Evolutionary conservation across 306 rosid genomes (phyloP).

Genomic region (Vicia villosa): DNA sequence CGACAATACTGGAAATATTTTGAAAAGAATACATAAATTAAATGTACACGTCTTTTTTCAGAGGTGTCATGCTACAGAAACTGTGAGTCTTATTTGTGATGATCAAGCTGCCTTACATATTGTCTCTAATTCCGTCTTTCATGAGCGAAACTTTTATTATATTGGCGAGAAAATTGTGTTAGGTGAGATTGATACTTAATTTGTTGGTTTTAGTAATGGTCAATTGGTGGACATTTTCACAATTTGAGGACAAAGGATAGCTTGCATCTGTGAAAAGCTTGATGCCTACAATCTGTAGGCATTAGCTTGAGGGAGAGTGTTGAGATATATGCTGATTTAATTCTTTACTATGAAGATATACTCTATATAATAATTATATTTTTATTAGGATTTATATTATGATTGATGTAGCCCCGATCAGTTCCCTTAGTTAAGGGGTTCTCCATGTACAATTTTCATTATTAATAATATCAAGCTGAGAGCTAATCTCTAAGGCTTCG

Average conservation of each 20-base stretch:
- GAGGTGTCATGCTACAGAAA: no score
- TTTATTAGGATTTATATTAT: background rate
- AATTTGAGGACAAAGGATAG: background rate
- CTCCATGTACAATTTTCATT: background rate
- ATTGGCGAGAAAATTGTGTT: background rate
- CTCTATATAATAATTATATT: background rate
- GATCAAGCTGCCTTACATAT: background rate
- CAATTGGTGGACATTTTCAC: background rate
- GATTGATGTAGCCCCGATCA: background rate
- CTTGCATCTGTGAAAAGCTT: background rate
- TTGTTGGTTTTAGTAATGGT: background rate
- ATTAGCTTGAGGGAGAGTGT: background rate
- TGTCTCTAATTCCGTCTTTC: background rate
- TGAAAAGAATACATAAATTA: no score
- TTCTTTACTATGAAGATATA: background rate
- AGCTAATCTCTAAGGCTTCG: background rate
- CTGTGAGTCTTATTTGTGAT: background rate
- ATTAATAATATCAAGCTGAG: background rate
- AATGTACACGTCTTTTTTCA: no score
- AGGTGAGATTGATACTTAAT: background rate
- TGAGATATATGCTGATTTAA: background rate
- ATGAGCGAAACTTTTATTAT: background rate
- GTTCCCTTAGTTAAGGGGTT: background rate
- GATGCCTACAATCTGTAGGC: background rate
- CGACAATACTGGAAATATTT: no score